Percentiles rank a stretch among this genome's conserved stretches.
Conservation (phyloP, 805 yeast genomes). For the Pichia thaimueangensis region DNA sequence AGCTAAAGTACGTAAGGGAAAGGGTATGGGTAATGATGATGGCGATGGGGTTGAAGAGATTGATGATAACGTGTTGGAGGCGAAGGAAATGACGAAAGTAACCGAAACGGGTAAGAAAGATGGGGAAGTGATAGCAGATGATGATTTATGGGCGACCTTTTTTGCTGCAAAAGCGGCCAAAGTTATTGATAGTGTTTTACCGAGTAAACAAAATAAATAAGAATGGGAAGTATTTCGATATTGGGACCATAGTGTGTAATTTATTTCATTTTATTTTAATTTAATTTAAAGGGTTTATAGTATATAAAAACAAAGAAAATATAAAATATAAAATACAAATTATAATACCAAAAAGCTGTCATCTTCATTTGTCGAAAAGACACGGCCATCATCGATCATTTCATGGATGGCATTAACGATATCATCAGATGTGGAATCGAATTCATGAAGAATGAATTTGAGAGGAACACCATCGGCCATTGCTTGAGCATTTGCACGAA, state of each 20-base stretch:
- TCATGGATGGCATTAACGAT: constrained; percentile 45
- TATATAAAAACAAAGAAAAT: too few relatives aligned
- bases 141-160: constrained; percentile 59
- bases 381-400: constrained; percentile 60
- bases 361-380: constrained; percentile 67
- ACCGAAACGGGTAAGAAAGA: constrained; percentile 43
- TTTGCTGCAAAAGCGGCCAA: constrained; percentile 34
- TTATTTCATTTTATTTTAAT: too few relatives aligned
- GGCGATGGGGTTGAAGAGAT: constrained; percentile 17
- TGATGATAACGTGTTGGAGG: constrained; percentile 41
- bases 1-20: constrained; percentile 25
- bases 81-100: constrained; percentile 48
- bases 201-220: too few relatives aligned
- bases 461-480: constrained; percentile 78
- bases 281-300: too few relatives aligned
- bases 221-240: too few relatives aligned
- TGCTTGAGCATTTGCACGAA: constrained; percentile 40
- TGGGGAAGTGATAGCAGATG: constrained; percentile 54
- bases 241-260: too few relatives aligned
- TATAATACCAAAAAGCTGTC: constrained; percentile 50
- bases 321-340: constrained; percentile 1
- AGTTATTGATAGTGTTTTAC: constrained; percentile 15
- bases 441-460: constrained; percentile 50
- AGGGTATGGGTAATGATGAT: constrained; percentile 7
- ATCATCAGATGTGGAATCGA: constrained; percentile 43